Conservation (phyloP, 495 filamentous ascomycete species). For the Daldinia caldariorum region DNA sequence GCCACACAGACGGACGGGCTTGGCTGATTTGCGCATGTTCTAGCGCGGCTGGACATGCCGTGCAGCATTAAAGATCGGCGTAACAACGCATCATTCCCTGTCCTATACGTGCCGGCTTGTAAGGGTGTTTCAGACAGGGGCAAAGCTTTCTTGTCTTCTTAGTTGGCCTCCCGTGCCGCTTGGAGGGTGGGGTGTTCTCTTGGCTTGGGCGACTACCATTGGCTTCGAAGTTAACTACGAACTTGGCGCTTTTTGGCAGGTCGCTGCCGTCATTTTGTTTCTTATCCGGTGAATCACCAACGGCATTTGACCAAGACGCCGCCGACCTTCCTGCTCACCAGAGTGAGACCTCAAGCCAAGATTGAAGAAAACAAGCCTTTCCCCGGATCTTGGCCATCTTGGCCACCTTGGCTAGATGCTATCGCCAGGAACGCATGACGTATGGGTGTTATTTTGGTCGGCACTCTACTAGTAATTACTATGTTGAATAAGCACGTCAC, state of each 20-base stretch:
- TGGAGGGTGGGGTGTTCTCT: slow-evolving; percentile 15
- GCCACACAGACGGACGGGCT: slow-evolving; percentile 13
- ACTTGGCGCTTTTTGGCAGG: slow-evolving; percentile 44
- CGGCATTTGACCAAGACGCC: neutral
- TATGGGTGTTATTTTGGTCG: slow-evolving; percentile 4
- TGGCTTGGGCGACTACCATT: neutral
- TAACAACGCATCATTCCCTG: slow-evolving; percentile 23
- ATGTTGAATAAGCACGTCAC: slow-evolving; percentile 1
- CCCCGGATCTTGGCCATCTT: slow-evolving; percentile 43
- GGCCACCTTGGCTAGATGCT: slow-evolving; percentile 12
- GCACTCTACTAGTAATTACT: neutral
- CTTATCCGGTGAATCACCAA: slow-evolving; percentile 22
- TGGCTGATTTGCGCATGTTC: slow-evolving; percentile 30
- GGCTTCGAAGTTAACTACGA: slow-evolving; percentile 18
- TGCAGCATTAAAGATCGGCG: slow-evolving; percentile 37
- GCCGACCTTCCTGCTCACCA: slow-evolving; percentile 3
- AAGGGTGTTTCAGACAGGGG: slow-evolving; percentile 38
- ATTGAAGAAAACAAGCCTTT: slow-evolving; percentile 40
- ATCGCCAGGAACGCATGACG: slow-evolving; percentile 24
- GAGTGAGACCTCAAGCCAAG: slow-evolving; percentile 32
- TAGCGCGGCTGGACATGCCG: slow-evolving; percentile 43
- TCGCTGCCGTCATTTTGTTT: slow-evolving; percentile 20
- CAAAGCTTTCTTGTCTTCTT: slow-evolving; percentile 11
- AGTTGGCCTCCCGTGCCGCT: slow-evolving; percentile 18
- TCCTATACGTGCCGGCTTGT: slow-evolving; percentile 24